These are phyloP conservation scores for Spirogloea muscicola DNA, from an alignment of 139 green algal species.

Conservation along the genomic window DNA sequence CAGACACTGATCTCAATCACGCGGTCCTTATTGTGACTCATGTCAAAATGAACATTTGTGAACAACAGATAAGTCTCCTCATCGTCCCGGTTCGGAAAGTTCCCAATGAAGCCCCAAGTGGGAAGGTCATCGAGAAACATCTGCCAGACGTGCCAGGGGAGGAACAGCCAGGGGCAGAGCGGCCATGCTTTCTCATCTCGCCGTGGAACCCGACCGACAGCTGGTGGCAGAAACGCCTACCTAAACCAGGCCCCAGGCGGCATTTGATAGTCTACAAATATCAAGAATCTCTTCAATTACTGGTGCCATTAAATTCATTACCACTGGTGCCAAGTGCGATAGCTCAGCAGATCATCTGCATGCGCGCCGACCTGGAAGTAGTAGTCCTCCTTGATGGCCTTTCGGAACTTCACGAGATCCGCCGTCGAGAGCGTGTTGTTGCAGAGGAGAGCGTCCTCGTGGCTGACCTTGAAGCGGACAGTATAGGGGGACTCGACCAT, in stretches of 20 bases:
- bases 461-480: slow-evolving; percentile 77
- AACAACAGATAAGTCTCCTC: slow-evolving; percentile 50
- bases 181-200: too few species aligned
- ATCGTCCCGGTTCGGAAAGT: slow-evolving; percentile 41
- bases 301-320: too few species aligned
- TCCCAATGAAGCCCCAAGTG: slow-evolving; percentile 81
- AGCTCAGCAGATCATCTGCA: too few species aligned
- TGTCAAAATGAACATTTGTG: slow-evolving; percentile 60
- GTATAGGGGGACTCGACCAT: slow-evolving; percentile 84
- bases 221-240: too few species aligned
- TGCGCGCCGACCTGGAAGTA: slow-evolving; percentile 98
- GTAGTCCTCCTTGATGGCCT: slow-evolving; percentile 80
- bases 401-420: slow-evolving; percentile 75
- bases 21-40: slow-evolving; percentile 58
- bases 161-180: too few species aligned
- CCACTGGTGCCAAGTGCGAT: too few species aligned
- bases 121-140: slow-evolving; percentile 75
- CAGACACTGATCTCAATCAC: slow-evolving; percentile 79
- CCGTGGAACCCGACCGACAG: too few species aligned
- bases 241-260: too few species aligned
- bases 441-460: slow-evolving; percentile 79
- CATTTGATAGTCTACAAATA: too few species aligned
- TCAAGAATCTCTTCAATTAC: too few species aligned
- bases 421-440: slow-evolving; percentile 62
- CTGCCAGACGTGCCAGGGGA: too few species aligned